Evolutionary conservation across 345 rosid species (phyloP), one percentile per base, ranked within the genome.

Genomic region (Iberis pinnata): DNA sequence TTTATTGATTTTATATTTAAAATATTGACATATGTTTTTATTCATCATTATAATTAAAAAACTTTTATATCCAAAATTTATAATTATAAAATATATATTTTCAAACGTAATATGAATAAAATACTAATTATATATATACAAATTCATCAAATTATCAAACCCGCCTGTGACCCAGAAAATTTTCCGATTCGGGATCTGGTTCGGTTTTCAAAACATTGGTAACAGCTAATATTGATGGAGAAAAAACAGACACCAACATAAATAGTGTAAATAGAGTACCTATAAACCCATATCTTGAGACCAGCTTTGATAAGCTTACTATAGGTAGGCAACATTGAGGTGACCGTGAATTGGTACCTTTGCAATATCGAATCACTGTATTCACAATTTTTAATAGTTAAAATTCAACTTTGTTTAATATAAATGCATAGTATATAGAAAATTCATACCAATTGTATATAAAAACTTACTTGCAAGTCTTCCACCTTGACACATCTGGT

Each of bases 261-360:
- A 16, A 32, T 20, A 51, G n/a, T 29, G 9, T 35, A 49, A 29
- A 18, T n/a, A 43, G n/a, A 46, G 49, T 64, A 80, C 84, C 82
- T 81, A 50, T 79, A 82, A 11, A 82, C 69, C 89, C 89, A 79
- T 58, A 82, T 75, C 66, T 68, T 79, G 33, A 82, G 67, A 19
- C 84, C 82, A n/a, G 59, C 83, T 53, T 72, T 67, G 65, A 79
- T 68, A 67, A 82, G 89, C 61, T 82, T 79, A 61, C 72, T 48
- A 59, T 75, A 79, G 55, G 73, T 70, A 2, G 84, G 78, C 35
- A 82, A 70, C 29, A 82, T 51, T 8, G 89, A 78, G 18, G 61
- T 50, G 18, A 67, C 73, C 8, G 74, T 65, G 44, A 25, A 22
- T 14, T 77, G 65, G 43, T 75, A 79, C 42, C 60, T 44, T 24